Percentiles rank a stretch among this genome's conserved stretches.
Evolutionary conservation across 768 basidiomycete genomes (phyloP).

Genomic region (Mrakia hoshinonis): DNA sequence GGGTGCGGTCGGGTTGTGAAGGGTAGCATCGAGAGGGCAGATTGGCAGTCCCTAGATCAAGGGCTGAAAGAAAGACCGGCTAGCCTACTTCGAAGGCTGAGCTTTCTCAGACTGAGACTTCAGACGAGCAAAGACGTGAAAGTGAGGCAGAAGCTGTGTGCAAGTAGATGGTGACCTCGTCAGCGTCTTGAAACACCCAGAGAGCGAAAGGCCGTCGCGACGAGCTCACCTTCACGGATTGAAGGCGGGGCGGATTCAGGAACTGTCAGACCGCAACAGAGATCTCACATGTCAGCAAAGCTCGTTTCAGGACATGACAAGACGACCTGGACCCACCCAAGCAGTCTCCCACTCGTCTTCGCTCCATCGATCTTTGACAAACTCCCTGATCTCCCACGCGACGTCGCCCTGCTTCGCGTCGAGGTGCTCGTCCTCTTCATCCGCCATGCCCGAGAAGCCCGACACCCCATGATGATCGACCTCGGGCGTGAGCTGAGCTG

Average conservation of each 20-base stretch:
- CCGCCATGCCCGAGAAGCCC: conserved; percentile 59
- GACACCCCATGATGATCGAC: conserved; percentile 68
- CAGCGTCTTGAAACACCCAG: background rate
- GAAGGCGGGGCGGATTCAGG: conserved; percentile 50
- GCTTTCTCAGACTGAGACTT: too few species aligned
- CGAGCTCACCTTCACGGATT: conserved; percentile 50
- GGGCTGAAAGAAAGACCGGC: too few species aligned
- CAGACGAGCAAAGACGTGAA: conserved; percentile 66
- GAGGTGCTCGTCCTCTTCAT: conserved; percentile 45
- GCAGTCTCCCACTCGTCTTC: conserved; percentile 78
- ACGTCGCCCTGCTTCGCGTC: conserved; percentile 47
- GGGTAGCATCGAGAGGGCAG: too few species aligned
- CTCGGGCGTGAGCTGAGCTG: conserved; percentile 42
- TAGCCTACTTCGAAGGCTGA: too few species aligned
- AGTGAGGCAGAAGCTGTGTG: conserved; percentile 60
- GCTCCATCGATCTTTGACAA: conserved; percentile 58
- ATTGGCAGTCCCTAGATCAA: too few species aligned
- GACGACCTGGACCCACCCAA: conserved; percentile 74
- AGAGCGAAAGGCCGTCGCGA: background rate
- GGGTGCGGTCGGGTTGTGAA: too few species aligned
- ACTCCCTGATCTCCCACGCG: conserved; percentile 54
- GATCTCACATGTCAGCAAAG: too few species aligned
- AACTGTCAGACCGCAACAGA: too few species aligned
- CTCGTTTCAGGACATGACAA: conserved; percentile 8
- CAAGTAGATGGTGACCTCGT: background rate